A percentile compares a stretch with the other conserved stretches of the same genome.
These are phyloP conservation scores for Castanea mollissima DNA, from an alignment of 306 rosid species.

Conservation along the genomic window DNA sequence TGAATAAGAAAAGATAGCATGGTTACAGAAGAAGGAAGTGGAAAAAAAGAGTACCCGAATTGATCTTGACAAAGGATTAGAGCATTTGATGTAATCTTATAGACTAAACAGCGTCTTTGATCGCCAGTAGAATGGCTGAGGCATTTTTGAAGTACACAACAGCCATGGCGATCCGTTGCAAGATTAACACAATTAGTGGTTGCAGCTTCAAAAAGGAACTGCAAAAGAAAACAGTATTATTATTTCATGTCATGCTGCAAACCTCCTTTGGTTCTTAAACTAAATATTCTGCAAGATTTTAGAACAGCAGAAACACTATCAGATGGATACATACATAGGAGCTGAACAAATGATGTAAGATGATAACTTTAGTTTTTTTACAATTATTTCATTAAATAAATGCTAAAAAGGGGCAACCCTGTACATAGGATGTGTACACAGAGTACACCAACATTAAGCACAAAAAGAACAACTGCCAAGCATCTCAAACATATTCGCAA, in stretches of 20 bases:
- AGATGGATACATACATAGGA: not conserved
- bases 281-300: not conserved
- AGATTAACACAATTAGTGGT: constrained; percentile 48
- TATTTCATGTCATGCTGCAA: constrained; percentile 1
- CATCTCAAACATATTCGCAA: too few relatives aligned
- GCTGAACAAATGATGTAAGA: not conserved
- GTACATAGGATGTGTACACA: too few relatives aligned
- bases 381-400: too few relatives aligned
- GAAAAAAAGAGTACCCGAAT: constrained; percentile 42
- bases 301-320: not conserved
- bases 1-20: not conserved
- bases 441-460: too few relatives aligned
- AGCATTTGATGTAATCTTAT: constrained; percentile 43
- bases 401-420: too few relatives aligned
- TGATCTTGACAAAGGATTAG: constrained; percentile 55
- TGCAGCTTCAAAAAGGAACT: constrained; percentile 58
- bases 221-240: constrained; percentile 16
- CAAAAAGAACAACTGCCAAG: too few relatives aligned
- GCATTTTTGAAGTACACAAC: constrained; percentile 65
- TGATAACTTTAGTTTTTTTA: not conserved
- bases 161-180: constrained; percentile 58
- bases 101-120: constrained; percentile 31
- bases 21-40: not conserved
- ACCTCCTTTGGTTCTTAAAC: not conserved
- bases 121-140: constrained; percentile 39